Percentiles rank a stretch among this genome's conserved stretches.
Conservation (phyloP, 2,329 filamentous ascomycete genomes). For the Trichoderma sp. region DNA sequence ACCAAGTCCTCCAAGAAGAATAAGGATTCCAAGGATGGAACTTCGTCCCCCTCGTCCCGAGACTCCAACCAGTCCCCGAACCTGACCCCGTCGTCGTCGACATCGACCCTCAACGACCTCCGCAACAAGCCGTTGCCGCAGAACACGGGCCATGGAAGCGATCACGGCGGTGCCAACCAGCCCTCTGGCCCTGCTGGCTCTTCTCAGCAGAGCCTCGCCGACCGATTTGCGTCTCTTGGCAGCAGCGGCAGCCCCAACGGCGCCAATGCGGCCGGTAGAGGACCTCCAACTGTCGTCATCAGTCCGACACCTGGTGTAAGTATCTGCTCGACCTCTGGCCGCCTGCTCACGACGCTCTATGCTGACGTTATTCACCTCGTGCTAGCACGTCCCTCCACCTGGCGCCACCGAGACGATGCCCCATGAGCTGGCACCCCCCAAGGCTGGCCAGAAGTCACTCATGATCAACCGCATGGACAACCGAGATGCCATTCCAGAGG, state of each 20-base stretch:
- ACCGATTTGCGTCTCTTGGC: conserved; percentile 47
- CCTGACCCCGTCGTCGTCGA: conserved; percentile 83
- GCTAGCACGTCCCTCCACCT: conserved; percentile 83
- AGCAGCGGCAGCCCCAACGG: conserved; percentile 44
- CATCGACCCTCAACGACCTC: conserved; percentile 80
- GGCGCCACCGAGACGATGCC: conserved; percentile 97
- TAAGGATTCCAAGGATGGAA: conserved; percentile 73
- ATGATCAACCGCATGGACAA: conserved; percentile 90
- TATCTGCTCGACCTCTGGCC: conserved; percentile 19
- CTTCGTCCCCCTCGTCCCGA: conserved; percentile 72
- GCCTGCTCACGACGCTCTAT: background rate
- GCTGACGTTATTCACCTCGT: background rate
- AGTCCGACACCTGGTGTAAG: conserved; percentile 90
- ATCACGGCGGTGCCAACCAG: conserved; percentile 47
- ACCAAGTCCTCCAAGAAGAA: conserved; percentile 82
- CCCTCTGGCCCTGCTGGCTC: conserved; percentile 44
- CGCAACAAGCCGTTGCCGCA: conserved; percentile 78
- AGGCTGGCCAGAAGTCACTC: conserved; percentile 84
- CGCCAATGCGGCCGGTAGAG: conserved; percentile 41
- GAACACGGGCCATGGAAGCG: conserved; percentile 52
- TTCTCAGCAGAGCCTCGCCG: conserved; percentile 44
- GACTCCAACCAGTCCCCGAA: conserved; percentile 63
- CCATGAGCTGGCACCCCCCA: conserved; percentile 91
- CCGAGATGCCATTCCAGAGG: conserved; percentile 88
- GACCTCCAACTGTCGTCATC: conserved; percentile 88